phyloP scores from a whole-genome alignment of 2,329 filamentous ascomycete species.

The Nemania diffusa region DNA sequence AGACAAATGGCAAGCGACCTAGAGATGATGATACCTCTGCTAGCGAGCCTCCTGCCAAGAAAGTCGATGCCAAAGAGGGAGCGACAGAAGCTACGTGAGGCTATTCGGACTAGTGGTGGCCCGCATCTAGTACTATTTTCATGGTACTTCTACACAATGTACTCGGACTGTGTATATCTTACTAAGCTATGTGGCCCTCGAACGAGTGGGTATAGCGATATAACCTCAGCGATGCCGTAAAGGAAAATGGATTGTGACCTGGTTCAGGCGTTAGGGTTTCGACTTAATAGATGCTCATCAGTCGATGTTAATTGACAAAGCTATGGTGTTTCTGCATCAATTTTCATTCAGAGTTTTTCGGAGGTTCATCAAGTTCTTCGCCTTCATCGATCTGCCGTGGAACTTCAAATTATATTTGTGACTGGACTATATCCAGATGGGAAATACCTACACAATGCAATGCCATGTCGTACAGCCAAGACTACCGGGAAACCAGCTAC shows the following conservation, averaged over 20 bases:
- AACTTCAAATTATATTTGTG: not conserved
- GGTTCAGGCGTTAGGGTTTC: slow-evolving; percentile 30
- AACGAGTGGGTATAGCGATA: slow-evolving; percentile 4
- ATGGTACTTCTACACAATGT: slow-evolving; percentile 1
- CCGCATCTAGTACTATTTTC: not conserved
- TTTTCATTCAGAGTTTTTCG: not conserved
- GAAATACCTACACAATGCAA: slow-evolving; percentile 12
- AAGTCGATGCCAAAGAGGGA: slow-evolving; percentile 65
- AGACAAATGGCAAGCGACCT: slow-evolving; percentile 62
- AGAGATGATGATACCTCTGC: slow-evolving; percentile 62
- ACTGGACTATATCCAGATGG: not conserved
- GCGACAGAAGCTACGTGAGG: slow-evolving; percentile 40
- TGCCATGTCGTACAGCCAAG: slow-evolving; percentile 3
- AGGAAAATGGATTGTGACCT: slow-evolving; percentile 3
- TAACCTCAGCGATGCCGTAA: slow-evolving; percentile 8
- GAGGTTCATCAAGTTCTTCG: not conserved
- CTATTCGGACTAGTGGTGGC: not conserved
- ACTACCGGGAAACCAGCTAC: not conserved
- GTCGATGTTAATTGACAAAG: slow-evolving; percentile 13
- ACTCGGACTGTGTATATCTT: slow-evolving; percentile 22
- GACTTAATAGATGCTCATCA: slow-evolving; percentile 21
- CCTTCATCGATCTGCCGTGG: not conserved
- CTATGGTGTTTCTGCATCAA: not conserved
- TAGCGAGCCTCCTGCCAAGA: slow-evolving; percentile 67
- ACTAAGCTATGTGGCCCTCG: slow-evolving; percentile 4